Evolutionary conservation across 1,139 yeast genomes (phyloP).

Genomic region (Scheffersomyces titani): DNA sequence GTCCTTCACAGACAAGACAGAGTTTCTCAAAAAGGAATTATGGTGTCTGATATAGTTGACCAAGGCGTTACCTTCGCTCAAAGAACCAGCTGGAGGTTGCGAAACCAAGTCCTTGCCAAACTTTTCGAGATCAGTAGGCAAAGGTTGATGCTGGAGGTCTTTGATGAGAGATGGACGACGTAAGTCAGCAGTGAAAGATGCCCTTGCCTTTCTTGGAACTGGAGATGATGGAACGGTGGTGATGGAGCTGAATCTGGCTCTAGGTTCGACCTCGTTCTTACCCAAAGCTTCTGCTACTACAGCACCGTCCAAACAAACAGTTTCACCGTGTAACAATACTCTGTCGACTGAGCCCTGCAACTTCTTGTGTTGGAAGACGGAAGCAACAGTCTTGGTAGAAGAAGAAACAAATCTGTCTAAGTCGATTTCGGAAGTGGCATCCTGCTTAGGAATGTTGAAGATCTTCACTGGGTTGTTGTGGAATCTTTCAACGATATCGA

Average conservation of each 20-base stretch:
- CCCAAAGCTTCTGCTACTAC: slow-evolving; percentile 62
- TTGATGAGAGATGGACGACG: slow-evolving; percentile 47
- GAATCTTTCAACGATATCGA: slow-evolving; percentile 71
- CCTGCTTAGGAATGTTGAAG: slow-evolving; percentile 82
- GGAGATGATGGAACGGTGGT: slow-evolving; percentile 49
- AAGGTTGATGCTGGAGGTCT: slow-evolving; percentile 26
- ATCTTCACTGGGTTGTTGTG: slow-evolving; percentile 82
- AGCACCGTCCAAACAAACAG: slow-evolving; percentile 83
- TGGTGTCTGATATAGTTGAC: slow-evolving; percentile 72
- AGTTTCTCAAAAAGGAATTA: slow-evolving; percentile 87
- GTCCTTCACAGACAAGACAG: slow-evolving; percentile 85
- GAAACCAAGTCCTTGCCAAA: slow-evolving; percentile 74
- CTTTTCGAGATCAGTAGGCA: slow-evolving; percentile 51
- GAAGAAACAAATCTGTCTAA: slow-evolving; percentile 63
- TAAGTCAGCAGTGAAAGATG: slow-evolving; percentile 45
- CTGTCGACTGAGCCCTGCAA: slow-evolving; percentile 85
- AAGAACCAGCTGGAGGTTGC: slow-evolving; percentile 63
- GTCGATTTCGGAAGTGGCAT: slow-evolving; percentile 77
- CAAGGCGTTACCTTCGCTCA: slow-evolving; percentile 78
- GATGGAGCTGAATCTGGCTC: slow-evolving; percentile 42
- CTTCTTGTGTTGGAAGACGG: slow-evolving; percentile 30
- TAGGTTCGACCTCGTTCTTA: slow-evolving; percentile 47
- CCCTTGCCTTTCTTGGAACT: slow-evolving; percentile 44
- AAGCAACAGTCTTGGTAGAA: slow-evolving; percentile 39
- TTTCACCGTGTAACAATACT: slow-evolving; percentile 75